phyloP scores from a whole-genome alignment of 208 protist species.

The Leishmania amazonensis region DNA sequence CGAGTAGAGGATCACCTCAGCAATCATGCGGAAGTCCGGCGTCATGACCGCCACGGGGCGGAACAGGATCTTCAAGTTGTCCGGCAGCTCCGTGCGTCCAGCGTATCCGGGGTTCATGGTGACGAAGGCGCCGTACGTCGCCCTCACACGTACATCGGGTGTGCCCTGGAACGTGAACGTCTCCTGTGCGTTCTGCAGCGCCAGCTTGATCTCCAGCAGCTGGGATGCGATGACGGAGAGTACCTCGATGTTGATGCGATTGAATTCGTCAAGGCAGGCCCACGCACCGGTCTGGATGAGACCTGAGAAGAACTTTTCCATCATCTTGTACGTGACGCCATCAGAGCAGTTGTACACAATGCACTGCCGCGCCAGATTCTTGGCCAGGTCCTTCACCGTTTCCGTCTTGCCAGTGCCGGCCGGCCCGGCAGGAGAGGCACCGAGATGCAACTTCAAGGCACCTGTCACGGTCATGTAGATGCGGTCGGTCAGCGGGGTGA shows the following conservation, averaged over 20 bases:
- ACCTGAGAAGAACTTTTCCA: slow-evolving; percentile 98
- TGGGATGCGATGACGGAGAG: slow-evolving; percentile 98
- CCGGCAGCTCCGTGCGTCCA: slow-evolving; percentile 98
- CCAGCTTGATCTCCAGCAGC: slow-evolving; percentile 96
- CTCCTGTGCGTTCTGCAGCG: slow-evolving; percentile 90
- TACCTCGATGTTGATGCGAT: slow-evolving; percentile 99
- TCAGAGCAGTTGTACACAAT: slow-evolving; percentile 99
- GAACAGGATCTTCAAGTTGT: slow-evolving; percentile 99
- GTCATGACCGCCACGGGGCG: slow-evolving; percentile 98
- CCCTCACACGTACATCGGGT: slow-evolving; percentile 92
- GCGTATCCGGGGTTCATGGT: slow-evolving; percentile 99
- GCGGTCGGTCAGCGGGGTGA: slow-evolving; percentile 97
- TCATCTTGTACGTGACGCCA: slow-evolving; percentile 97
- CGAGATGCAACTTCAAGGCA: slow-evolving; percentile 95
- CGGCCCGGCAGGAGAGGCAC: slow-evolving; percentile 94
- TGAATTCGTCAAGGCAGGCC: slow-evolving; percentile 99
- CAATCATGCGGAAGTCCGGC: slow-evolving; percentile 98
- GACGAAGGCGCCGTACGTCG: slow-evolving; percentile 97
- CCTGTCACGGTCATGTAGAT: slow-evolving; percentile 99
- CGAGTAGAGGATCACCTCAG: slow-evolving; percentile 98
- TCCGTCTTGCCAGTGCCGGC: slow-evolving; percentile 98
- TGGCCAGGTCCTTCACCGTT: slow-evolving; percentile 96
- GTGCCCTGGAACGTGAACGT: slow-evolving; percentile 96
- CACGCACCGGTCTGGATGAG: slow-evolving; percentile 97
- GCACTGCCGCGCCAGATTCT: slow-evolving; percentile 96